phyloP scores from a whole-genome alignment of 2,329 filamentous ascomycete species.

The Aspergillus felis region DNA sequence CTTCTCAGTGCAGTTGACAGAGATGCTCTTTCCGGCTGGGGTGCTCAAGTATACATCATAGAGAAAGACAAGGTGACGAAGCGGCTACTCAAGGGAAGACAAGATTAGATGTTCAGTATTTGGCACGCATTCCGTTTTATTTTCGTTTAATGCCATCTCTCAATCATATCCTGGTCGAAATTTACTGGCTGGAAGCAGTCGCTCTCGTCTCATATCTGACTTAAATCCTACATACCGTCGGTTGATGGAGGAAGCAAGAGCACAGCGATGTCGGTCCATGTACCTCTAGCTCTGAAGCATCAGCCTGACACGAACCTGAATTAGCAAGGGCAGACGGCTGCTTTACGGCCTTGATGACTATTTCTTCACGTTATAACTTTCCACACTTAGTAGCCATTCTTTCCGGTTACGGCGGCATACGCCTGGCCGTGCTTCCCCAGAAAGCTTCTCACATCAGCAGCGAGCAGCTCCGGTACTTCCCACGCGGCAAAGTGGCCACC shows the following conservation, averaged over 20 bases:
- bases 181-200: conserved; percentile 17
- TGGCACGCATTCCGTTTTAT: conserved; percentile 18
- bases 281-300: not conserved
- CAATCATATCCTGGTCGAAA: conserved; percentile 14
- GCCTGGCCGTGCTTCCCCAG: conserved; percentile 42
- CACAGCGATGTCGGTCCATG: not conserved
- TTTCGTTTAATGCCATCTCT: conserved; percentile 12
- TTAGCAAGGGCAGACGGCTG: not conserved
- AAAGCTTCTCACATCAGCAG: conserved; percentile 46
- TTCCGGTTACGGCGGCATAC: conserved; percentile 31
- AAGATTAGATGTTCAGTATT: conserved; percentile 61
- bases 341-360: not conserved
- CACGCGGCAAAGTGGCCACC: conserved; percentile 54
- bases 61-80: conserved; percentile 99
- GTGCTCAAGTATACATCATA: conserved; percentile 98
- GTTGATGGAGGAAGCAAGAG: conserved; percentile 2
- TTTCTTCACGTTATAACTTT: not conserved
- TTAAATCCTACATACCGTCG: conserved; percentile 16
- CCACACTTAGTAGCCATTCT: conserved; percentile 28
- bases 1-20: conserved; percentile 93
- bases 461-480: conserved; percentile 47
- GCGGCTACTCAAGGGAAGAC: conserved; percentile 94
- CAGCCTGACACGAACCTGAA: not conserved
- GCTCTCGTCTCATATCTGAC: conserved; percentile 26
- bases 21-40: conserved; percentile 96